A percentile compares a stretch with the other conserved stretches of the same genome.
phyloP scores from a whole-genome alignment of 2,329 filamentous ascomycete genomes.

The Ramularia endophylla region DNA sequence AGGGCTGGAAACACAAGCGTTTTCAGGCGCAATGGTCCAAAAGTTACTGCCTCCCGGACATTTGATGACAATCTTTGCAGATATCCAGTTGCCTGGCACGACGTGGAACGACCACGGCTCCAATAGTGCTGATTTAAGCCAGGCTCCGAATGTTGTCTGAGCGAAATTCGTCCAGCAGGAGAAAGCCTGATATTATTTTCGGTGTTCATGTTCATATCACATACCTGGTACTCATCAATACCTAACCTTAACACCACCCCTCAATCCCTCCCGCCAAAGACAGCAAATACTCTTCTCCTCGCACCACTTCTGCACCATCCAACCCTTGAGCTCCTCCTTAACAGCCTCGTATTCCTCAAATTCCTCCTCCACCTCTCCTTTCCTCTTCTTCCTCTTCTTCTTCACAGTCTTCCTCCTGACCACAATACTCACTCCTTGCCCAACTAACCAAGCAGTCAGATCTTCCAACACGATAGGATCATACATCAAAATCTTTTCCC shows the following conservation, averaged over 20 bases:
- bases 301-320: constrained; percentile 81
- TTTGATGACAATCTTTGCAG: too few relatives aligned
- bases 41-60: too few relatives aligned
- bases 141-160: too few relatives aligned
- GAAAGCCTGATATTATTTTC: too few relatives aligned
- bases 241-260: constrained; percentile 29
- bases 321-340: constrained; percentile 34
- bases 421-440: constrained; percentile 22
- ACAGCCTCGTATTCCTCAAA: constrained; percentile 19
- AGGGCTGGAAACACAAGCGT: too few relatives aligned
- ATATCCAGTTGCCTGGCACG: too few relatives aligned
- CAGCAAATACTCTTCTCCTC: constrained; percentile 82
- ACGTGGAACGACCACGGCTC: too few relatives aligned
- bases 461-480: constrained; percentile 88
- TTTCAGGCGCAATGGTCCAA: too few relatives aligned
- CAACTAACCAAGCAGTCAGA: constrained; percentile 73
- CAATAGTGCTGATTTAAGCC: too few relatives aligned
- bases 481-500: constrained; percentile 91
- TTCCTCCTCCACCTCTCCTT: constrained; percentile 12
- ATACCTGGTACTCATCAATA: constrained; percentile 15
- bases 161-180: too few relatives aligned
- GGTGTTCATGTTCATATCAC: background rate
- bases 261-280: constrained; percentile 56
- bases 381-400: constrained; percentile 12
- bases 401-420: constrained; percentile 9